These are phyloP conservation scores for Monilinia vaccinii-corymbosi DNA, from an alignment of 2,329 filamentous ascomycete species.

Conservation along the genomic window DNA sequence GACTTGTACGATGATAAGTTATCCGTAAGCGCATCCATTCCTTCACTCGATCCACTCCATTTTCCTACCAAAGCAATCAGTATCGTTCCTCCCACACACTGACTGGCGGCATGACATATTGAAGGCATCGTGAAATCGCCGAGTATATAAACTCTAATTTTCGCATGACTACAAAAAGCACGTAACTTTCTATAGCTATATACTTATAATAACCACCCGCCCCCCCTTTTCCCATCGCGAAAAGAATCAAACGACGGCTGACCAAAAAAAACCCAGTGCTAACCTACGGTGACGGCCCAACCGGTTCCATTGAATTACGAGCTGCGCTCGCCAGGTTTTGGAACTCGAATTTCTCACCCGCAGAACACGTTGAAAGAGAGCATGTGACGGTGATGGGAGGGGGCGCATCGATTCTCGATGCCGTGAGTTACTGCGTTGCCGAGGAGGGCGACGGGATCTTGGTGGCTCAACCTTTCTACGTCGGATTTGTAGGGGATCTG, in stretches of 20 bases:
- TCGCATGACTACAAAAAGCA: conserved; percentile 3
- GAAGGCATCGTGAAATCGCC: conserved; percentile 13
- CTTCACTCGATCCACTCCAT: too few species aligned
- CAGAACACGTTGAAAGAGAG: conserved; percentile 27
- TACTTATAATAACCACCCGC: too few species aligned
- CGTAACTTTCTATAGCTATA: background rate
- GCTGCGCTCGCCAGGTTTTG: conserved; percentile 33
- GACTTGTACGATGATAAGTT: too few species aligned
- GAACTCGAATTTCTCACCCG: conserved; percentile 33
- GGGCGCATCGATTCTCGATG: conserved; percentile 26
- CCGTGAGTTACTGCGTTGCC: conserved; percentile 34
- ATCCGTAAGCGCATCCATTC: too few species aligned
- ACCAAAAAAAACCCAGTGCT: conserved; percentile 9
- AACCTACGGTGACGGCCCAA: conserved; percentile 13
- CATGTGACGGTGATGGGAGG: conserved; percentile 35
- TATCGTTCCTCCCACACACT: too few species aligned
- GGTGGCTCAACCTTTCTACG: conserved; percentile 38
- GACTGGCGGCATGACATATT: background rate
- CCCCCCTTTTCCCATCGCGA: background rate
- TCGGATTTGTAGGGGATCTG: conserved; percentile 38
- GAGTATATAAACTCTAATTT: conserved; percentile 10
- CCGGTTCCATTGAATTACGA: conserved; percentile 31
- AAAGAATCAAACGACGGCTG: background rate
- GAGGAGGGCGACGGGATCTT: conserved; percentile 38
- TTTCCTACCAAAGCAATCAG: too few species aligned